phyloP scores from a whole-genome alignment of 805 yeast species.

The Wickerhamiella azyma region DNA sequence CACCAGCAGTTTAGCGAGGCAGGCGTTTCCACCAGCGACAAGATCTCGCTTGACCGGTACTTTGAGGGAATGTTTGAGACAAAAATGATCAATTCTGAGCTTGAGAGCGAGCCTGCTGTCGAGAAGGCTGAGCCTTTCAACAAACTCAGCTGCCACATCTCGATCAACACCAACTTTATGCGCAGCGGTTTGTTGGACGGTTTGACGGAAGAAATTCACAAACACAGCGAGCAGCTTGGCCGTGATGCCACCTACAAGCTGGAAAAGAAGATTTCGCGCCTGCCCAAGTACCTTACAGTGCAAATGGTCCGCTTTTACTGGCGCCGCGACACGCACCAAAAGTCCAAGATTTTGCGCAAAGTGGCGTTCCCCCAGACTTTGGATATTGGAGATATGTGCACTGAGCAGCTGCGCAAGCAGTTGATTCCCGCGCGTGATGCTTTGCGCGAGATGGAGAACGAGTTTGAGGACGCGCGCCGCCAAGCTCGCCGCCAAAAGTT shows the following conservation, averaged over 20 bases:
- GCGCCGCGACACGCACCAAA: constrained; percentile 82
- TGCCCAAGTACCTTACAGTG: constrained; percentile 79
- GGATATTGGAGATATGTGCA: constrained; percentile 75
- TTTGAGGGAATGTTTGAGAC: constrained; percentile 57
- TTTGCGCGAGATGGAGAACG: constrained; percentile 61
- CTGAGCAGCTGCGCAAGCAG: constrained; percentile 54
- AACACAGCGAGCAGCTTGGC: constrained; percentile 55
- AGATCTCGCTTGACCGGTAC: constrained; percentile 33
- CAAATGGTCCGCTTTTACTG: constrained; percentile 93
- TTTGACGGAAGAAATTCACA: constrained; percentile 62
- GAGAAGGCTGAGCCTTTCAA: constrained; percentile 35
- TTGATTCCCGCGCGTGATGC: constrained; percentile 65
- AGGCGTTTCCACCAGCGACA: constrained; percentile 11
- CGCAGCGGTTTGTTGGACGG: constrained; percentile 71
- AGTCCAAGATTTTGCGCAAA: constrained; percentile 85
- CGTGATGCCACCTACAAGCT: constrained; percentile 60
- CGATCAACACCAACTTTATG: constrained; percentile 70
- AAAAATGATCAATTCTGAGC: constrained; percentile 45
- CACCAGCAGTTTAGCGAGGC: constrained; percentile 24
- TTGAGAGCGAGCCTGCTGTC: constrained; percentile 33
- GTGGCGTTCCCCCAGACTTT: constrained; percentile 90
- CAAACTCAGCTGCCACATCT: constrained; percentile 82
- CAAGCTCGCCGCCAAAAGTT: constrained; percentile 52
- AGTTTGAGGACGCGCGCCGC: constrained; percentile 54
- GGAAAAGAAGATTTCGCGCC: constrained; percentile 42